phyloP scores from a whole-genome alignment of 164 flowering plant species.

The Vitis cinerea region DNA sequence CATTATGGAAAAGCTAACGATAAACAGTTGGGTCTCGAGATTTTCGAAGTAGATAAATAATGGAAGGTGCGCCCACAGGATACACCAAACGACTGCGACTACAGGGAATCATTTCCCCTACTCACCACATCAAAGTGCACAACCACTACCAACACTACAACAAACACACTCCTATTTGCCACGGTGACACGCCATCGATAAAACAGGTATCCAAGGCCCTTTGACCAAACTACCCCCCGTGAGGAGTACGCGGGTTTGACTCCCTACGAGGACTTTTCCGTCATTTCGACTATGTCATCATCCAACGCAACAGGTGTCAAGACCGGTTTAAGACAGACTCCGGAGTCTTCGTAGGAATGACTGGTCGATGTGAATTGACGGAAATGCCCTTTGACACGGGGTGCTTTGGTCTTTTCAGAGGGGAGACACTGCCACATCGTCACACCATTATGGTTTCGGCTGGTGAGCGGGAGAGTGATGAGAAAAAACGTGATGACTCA shows the following conservation, averaged over 20 bases:
- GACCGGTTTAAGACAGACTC: too few relatives aligned
- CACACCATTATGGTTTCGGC: slow-evolving; percentile 17
- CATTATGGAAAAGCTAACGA: background rate
- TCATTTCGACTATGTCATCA: background rate
- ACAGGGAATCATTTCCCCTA: slow-evolving; percentile 9
- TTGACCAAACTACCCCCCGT: slow-evolving; percentile 22
- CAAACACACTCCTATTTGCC: slow-evolving; percentile 33
- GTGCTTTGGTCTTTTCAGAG: slow-evolving; percentile 14
- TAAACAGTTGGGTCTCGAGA: slow-evolving; percentile 6
- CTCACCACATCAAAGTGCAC: slow-evolving; percentile 4
- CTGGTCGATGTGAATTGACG: background rate
- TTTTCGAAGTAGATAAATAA: background rate
- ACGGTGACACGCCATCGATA: slow-evolving; percentile 44
- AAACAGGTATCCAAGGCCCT: slow-evolving; percentile 7
- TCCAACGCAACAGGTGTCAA: too few relatives aligned
- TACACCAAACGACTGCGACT: background rate
- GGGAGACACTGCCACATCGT: slow-evolving; percentile 6
- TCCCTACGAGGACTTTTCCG: background rate
- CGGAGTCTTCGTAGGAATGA: too few relatives aligned
- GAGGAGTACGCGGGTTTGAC: slow-evolving; percentile 1
- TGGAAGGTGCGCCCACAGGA: slow-evolving; percentile 3
- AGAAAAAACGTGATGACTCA: slow-evolving; percentile 11
- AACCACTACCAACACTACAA: slow-evolving; percentile 31
- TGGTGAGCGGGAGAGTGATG: slow-evolving; percentile 3
- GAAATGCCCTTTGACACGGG: slow-evolving; percentile 19